Evolutionary conservation across 805 yeast genomes (phyloP).

Genomic region (Metschnikowia chrysomelidarum): DNA sequence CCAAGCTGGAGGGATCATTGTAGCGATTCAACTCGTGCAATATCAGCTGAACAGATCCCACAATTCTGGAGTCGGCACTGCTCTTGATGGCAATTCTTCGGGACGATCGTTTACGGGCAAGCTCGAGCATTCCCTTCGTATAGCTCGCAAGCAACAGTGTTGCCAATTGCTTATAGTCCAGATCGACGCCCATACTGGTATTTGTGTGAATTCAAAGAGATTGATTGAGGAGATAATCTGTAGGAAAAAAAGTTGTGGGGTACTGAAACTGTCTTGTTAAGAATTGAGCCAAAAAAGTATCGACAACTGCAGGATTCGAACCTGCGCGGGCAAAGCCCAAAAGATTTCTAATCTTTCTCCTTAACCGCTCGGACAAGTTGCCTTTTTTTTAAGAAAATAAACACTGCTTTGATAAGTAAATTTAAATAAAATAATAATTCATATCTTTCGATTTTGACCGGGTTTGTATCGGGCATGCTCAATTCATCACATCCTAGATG

Average conservation of each 20-base stretch:
- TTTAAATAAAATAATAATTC: background rate
- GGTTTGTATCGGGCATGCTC: too few relatives aligned
- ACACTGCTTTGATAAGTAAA: too few relatives aligned
- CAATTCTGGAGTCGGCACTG: slow-evolving; percentile 3
- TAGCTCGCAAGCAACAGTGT: slow-evolving; percentile 10
- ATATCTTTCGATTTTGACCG: background rate
- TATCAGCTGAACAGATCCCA: slow-evolving; percentile 5
- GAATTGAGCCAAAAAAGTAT: slow-evolving; percentile 31
- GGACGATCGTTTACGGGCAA: slow-evolving; percentile 4
- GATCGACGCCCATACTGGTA: slow-evolving; percentile 10
- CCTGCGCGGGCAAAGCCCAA: slow-evolving; percentile 80
- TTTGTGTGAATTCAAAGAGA: background rate
- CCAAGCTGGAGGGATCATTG: slow-evolving; percentile 23
- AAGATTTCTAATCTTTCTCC: slow-evolving; percentile 75
- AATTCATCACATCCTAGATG: too few relatives aligned
- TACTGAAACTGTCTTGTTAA: background rate
- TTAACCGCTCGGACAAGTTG: slow-evolving; percentile 75
- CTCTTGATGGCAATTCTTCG: background rate
- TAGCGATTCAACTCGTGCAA: slow-evolving; percentile 12
- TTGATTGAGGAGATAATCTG: background rate
- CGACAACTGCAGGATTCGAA: slow-evolving; percentile 78
- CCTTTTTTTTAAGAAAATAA: slow-evolving; percentile 22
- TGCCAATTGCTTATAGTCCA: slow-evolving; percentile 14
- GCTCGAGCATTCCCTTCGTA: slow-evolving; percentile 7
- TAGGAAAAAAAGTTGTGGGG: background rate